Evolutionary conservation across 1,284 basidiomycete species (phyloP).

Genomic region (Ustilago nuda): DNA sequence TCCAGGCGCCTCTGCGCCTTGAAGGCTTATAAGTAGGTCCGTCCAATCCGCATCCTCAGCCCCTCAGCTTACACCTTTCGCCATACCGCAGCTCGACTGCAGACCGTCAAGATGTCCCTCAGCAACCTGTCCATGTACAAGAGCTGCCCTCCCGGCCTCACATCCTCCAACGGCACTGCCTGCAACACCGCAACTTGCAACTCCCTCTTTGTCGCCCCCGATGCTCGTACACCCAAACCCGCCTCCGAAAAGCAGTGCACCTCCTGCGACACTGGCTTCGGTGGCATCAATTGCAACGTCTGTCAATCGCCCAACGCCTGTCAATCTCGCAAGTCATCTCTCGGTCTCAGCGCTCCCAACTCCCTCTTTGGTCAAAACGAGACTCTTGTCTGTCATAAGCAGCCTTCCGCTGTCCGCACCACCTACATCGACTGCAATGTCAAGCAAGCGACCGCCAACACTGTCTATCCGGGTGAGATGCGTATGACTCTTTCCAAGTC

Average conservation of each 20-base stretch:
- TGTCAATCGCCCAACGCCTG: slow-evolving; percentile 49
- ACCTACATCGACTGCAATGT: slow-evolving; percentile 53
- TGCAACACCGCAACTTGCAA: slow-evolving; percentile 57
- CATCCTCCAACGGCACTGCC: slow-evolving; percentile 39
- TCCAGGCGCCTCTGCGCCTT: too few species aligned
- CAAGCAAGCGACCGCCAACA: slow-evolving; percentile 46
- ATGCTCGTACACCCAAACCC: slow-evolving; percentile 41
- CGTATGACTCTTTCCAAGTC: slow-evolving; percentile 57
- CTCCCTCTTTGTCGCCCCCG: slow-evolving; percentile 49
- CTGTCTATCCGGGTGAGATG: slow-evolving; percentile 54
- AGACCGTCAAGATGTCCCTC: slow-evolving; percentile 35
- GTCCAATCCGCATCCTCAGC: not conserved
- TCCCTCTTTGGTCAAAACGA: slow-evolving; percentile 38
- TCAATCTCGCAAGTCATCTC: slow-evolving; percentile 34
- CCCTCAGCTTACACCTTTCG: not conserved
- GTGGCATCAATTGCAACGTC: slow-evolving; percentile 61
- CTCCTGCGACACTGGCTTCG: slow-evolving; percentile 52
- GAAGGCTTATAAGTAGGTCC: slow-evolving; percentile 7
- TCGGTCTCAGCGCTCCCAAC: slow-evolving; percentile 22
- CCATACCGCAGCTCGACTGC: not conserved
- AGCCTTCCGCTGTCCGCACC: slow-evolving; percentile 53
- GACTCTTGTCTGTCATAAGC: slow-evolving; percentile 52
- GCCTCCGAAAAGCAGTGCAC: slow-evolving; percentile 31
- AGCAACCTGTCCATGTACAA: slow-evolving; percentile 47
- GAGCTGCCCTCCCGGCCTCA: slow-evolving; percentile 54